Base-by-base conservation (phyloP, 306 rosid genomes). In the Astragalus glycyphyllos region DNA sequence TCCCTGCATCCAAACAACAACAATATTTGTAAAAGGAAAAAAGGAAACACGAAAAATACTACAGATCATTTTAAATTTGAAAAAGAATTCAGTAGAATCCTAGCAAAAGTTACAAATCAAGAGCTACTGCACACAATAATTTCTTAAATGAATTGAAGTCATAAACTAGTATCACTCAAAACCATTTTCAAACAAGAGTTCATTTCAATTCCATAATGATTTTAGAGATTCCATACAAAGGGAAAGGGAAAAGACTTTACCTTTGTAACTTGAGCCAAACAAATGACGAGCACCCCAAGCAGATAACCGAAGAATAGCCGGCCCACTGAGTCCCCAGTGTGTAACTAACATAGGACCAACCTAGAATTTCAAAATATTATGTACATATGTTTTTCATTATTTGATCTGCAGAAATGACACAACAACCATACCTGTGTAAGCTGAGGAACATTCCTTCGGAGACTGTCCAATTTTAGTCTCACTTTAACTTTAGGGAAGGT, bases 241-340 rank as follows among this genome's bases (percentile, higher is more conserved):
- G 14, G 23, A 13, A 61, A 68, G 53, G 9, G 47, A 47, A 50
- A 49, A 32, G 46, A 44, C 46, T 67, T 75, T 78, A 80, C 96
- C 97, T 78, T 77, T 87, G 86, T 93, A 93, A 55, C 80, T 71
- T 70, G 91, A 85, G 72, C 77, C 47, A 65, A 91, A 90, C 60
- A 93, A 82, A 51, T 81, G 77, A 67, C 98, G 92, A 55, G 97
- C 98, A 57, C 90, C 96, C 98, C 98, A 93, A 66, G 97, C 97
- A 72, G 97, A 93, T 79, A 93, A 75, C 40, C 93, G 88, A 69
- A 93, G 98, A 83, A 93, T 78, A 66, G 72, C 96, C 0, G 98
- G 98, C 35, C 97, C 98, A 76, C 98, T 93, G 76, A 93, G 88
- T 80, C 97, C 98, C 98, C 97, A 88, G 5, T 93, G 98, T 20